Evolutionary conservation across 805 yeast species (phyloP), one percentile per base, ranked within the genome.

Genomic region (Candida krabiensis): DNA sequence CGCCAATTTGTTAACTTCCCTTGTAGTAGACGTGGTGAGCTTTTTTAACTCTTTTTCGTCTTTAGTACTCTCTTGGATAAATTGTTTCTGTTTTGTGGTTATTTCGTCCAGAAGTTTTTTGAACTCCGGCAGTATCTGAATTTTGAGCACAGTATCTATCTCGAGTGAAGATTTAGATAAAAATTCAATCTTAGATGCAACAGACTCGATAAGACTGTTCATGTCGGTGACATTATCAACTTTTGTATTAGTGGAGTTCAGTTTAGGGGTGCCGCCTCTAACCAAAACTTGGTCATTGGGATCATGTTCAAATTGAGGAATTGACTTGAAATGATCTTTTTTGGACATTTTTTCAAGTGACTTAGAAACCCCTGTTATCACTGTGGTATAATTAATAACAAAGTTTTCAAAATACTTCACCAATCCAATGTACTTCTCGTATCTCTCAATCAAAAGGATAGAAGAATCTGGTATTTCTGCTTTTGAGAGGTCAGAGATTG

Each of bases 111-210:
- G 48, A 13, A 71, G 52, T 18, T 63, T 59, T 32, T 68, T 73
- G 34, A 76, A 53, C 35, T 65, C 70, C 6, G 79, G 79, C 9
- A 69, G 35, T 9, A 72, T 60, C 18, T 64, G 58, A 6, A 57
- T 34, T 44, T 56, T 61, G 43, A 71, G 52, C 36, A 66, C 51
- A 25, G 49, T 52, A 43, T 69, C 75, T n/a, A 68, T 58, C 30
- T 71, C 71, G 4, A 38, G 37, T 8, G 71, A 58, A 29, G 64
- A 56, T 34, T 55, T 60, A 35, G 62, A 48, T 21, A 68, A 47
- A 9, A 40, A 44, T 24, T 69, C 71, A 24, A 57, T 39, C 18
- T 52, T 43, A n/a, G 38, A 19, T 27, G 56, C 47, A 26, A 63
- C 39, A 4, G 51, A 27, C 19, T 53, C 56, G 16, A 62, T 35